These are phyloP conservation scores for Grosmannia clavigera DNA, from an alignment of 2,329 filamentous ascomycete genomes.

Conservation along the genomic window DNA sequence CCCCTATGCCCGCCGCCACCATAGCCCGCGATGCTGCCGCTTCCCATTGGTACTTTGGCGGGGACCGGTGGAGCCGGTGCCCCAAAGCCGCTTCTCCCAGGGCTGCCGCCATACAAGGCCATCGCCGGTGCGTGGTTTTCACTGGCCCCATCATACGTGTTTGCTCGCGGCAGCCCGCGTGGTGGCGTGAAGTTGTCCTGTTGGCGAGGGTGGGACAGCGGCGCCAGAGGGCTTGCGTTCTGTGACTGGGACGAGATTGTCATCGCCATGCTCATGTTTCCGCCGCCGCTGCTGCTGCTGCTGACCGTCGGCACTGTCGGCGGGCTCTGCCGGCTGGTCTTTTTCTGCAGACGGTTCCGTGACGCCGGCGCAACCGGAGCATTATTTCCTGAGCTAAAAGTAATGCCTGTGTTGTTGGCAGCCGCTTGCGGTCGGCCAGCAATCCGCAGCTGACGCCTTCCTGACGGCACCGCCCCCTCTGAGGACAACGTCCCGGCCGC, in stretches of 20 bases:
- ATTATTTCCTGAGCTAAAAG: constrained; percentile 21
- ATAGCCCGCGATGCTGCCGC: constrained; percentile 5
- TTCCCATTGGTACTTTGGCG: constrained; percentile 52
- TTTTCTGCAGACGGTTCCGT: constrained; percentile 55
- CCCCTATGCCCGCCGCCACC: constrained; percentile 1
- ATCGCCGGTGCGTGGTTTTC: constrained; percentile 34
- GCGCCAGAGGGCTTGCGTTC: constrained; percentile 34
- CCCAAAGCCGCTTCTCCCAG: constrained; percentile 14
- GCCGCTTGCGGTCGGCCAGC: constrained; percentile 30
- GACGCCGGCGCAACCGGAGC: constrained; percentile 23
- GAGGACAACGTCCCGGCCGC: constrained; percentile 12
- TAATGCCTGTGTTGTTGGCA: constrained; percentile 16
- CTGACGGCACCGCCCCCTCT: constrained; percentile 17
- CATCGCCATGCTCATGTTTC: constrained; percentile 5
- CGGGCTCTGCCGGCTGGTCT: constrained; percentile 31
- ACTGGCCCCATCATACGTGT: constrained; percentile 39
- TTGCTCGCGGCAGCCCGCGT: constrained; percentile 30
- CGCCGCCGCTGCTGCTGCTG: no score
- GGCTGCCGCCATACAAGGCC: constrained; percentile 17
- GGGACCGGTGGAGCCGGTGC: constrained; percentile 44
- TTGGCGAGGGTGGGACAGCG: constrained; percentile 38
- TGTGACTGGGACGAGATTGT: no score
- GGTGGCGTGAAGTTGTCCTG: constrained; percentile 33
- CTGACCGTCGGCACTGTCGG: constrained; percentile 18
- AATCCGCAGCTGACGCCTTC: constrained; percentile 39